These are phyloP conservation scores for Solanum chiquidenum DNA, from an alignment of 257 asterid genomes.

Conservation along the genomic window DNA sequence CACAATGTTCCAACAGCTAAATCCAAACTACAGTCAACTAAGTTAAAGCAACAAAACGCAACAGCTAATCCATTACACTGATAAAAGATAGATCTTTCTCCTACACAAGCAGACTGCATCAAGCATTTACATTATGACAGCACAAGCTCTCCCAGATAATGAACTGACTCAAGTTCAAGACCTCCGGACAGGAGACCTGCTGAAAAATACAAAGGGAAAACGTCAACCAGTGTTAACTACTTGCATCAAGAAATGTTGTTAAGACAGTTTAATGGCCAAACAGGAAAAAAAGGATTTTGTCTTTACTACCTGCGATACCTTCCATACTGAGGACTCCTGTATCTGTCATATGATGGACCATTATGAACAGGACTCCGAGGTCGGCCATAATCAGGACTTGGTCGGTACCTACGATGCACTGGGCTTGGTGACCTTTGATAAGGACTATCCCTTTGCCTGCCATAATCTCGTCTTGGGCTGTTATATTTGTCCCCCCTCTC, in stretches of 20 bases:
- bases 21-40: neutral
- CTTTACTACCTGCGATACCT: slow-evolving; percentile 48
- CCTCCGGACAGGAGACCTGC: slow-evolving; percentile 58
- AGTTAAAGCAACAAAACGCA: neutral
- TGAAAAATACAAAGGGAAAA: slow-evolving; percentile 5
- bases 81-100: neutral
- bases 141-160: neutral
- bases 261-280: neutral
- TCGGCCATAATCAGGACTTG: slow-evolving; percentile 72
- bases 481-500: slow-evolving; percentile 49
- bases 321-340: slow-evolving; percentile 57
- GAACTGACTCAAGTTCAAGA: slow-evolving; percentile 19
- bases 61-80: neutral
- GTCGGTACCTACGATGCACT: slow-evolving; percentile 35
- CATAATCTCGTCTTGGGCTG: slow-evolving; percentile 57
- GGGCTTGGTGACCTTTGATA: slow-evolving; percentile 68
- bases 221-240: neutral
- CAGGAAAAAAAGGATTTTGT: neutral
- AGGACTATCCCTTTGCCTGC: slow-evolving; percentile 50
- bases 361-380: slow-evolving; percentile 13
- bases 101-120: neutral
- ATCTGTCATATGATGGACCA: slow-evolving; percentile 43
- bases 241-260: neutral
- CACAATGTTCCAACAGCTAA: neutral
- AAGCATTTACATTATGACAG: neutral